Percentiles rank a stretch among this genome's conserved stretches.
Evolutionary conservation across 352 stramenopile species (phyloP).

Genomic region (Phytophthora palmivora): DNA sequence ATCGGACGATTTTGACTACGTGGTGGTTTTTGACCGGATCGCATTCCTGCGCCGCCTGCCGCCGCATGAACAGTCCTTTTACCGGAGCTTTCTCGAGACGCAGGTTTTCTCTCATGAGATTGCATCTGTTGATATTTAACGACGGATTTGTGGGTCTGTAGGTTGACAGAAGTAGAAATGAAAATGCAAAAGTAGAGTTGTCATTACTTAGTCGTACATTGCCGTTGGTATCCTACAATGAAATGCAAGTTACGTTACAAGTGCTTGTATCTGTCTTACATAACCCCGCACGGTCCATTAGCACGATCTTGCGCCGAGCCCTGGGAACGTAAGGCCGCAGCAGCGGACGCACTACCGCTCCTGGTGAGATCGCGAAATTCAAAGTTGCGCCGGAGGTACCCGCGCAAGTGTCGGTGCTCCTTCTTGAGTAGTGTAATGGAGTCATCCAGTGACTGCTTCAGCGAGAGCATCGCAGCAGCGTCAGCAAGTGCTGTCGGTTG

Average conservation of each 20-base stretch:
- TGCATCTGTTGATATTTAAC: conserved; percentile 61
- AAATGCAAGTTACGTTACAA: conserved; percentile 17
- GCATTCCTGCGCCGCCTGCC: conserved; percentile 69
- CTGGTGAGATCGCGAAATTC: conserved; percentile 53
- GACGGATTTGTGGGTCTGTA: too few species aligned
- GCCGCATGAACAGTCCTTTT: conserved; percentile 68
- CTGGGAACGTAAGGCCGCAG: conserved; percentile 10
- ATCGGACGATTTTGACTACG: conserved; percentile 88
- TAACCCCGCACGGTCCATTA: conserved; percentile 40
- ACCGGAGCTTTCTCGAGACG: conserved; percentile 83
- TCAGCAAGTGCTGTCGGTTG: conserved; percentile 23
- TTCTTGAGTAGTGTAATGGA: conserved; percentile 55
- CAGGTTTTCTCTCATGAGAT: conserved; percentile 90
- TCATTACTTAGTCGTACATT: conserved; percentile 23
- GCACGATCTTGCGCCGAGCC: conserved; percentile 29
- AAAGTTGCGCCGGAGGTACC: conserved; percentile 86
- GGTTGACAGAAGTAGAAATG: too few species aligned
- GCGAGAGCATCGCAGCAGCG: conserved; percentile 22
- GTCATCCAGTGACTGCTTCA: conserved; percentile 38
- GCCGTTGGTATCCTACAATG: conserved; percentile 32
- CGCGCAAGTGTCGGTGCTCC: conserved; percentile 67
- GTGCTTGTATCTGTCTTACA: conserved; percentile 28
- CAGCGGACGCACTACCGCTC: conserved; percentile 28
- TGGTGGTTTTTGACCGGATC: conserved; percentile 86
- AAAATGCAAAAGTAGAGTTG: conserved; percentile 33